Evolutionary conservation across 768 basidiomycete genomes (phyloP), one percentile per base, ranked within the genome.

Genomic region (Pleurotus giganteus): DNA sequence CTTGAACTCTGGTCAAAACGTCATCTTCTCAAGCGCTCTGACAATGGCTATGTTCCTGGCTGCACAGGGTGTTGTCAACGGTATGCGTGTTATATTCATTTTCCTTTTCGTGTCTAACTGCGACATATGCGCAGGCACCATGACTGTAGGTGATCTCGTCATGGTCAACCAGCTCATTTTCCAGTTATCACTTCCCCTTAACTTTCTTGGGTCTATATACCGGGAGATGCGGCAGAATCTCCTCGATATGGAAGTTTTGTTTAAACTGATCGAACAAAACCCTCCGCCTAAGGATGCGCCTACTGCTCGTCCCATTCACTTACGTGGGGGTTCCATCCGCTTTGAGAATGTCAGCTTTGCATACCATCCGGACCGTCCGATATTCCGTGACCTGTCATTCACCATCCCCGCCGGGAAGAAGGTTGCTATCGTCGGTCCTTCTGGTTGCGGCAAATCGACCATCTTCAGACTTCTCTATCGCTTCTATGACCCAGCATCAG

Each of bases 81-180:
- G 94, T 94, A 47, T 12, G 6, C 17, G 27, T 28, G 4, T n/a
- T n/a, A n/a, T n/a, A n/a, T n/a, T n/a, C n/a, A n/a, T n/a, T n/a
- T n/a, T n/a, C 19, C 6, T 47, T 3, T 24, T 26, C 1, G 39
- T 43, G 32, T 13, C 17, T 39, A 28, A 43, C 57, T 41, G 57
- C 2, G 23, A 37, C 27, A 9, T 27, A 26, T 29, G 21, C 26
- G 11, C 58, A 95, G 95, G 94, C 6, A 93, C 91, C 0, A 98
- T 99, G 96, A 97, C 95, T 3, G 83, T 99, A 21, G 97, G 97
- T 6, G 97, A 99, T 64, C 82, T 99, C 12, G 97, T 99, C 61
- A 98, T 99, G 96, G 89, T 97, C 62, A 99, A 99, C 69, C 96
- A 98, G 66, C 80, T 99, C 23, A 94, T 98, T 29, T 99, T 99